Evolutionary conservation across 2,329 filamentous ascomycete genomes (phyloP), one percentile per base, ranked within the genome.

Genomic region (Cladosporium austrohemisphaericum): DNA sequence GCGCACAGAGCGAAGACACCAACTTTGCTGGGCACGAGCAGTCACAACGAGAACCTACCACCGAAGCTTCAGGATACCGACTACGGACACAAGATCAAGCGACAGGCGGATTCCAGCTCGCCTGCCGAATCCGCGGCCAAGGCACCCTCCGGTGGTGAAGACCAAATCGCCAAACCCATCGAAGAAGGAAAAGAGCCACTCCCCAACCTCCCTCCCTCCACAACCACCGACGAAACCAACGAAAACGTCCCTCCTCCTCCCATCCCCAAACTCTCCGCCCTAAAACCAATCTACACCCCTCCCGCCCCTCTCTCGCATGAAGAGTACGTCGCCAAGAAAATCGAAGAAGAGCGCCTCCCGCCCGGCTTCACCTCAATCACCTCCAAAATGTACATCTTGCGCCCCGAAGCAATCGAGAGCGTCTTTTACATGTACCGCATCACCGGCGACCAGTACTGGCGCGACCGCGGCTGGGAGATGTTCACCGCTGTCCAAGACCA

Each of bases 381-480:
- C 1, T 63, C 65, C 47, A 59, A 57, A 16, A 60, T 65, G 14
- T 76, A 72, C 57, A 60, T 75, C 25, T 60, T 76, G 3, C 64
- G 72, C 18, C 88, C 88, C 16, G 89, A 95, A 72, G 88, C 87
- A 1, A 90, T 95, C 58, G 89, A 95, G 62, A 89, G 85, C 1
- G 83, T 94, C 11, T 94, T 89, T 78, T 87, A 91, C 70, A 84
- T 94, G 75, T 93, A 94, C 71, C 86, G 90, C 63, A 88, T 94
- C 68, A 94, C 88, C 0, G 90, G 88, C 40, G 85, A 93, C 55
- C 69, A 76, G 1, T 67, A 69, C 4, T 89, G 88, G 77, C 84
- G 85, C 64, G 88, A 94, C 22, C 84, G 85, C 57, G 91, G 88
- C 13, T 95, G 90, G 90, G 73, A 75, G 41, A 94, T 95, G 88